Conservation (phyloP, 2,329 filamentous ascomycete genomes). For the Talaromyces rugulosus region DNA sequence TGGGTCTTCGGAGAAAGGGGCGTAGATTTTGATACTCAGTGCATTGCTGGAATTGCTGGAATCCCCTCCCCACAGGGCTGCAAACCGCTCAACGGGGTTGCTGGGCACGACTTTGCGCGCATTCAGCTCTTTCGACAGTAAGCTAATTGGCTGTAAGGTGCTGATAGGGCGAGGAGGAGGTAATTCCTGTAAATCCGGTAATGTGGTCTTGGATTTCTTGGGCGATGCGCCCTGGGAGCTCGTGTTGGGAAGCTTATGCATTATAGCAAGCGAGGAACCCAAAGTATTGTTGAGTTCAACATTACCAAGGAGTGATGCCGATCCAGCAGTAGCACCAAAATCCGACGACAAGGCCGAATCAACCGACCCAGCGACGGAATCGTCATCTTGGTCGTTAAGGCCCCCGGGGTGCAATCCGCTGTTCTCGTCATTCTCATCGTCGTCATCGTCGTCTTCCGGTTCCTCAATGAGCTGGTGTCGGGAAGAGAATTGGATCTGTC, state of each 20-base stretch:
- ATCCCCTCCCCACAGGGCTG: slow-evolving; percentile 57
- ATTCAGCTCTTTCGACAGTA: slow-evolving; percentile 55
- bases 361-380: slow-evolving; percentile 47
- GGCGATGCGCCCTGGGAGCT: slow-evolving; percentile 43
- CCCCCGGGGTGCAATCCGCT: slow-evolving; percentile 24
- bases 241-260: slow-evolving; percentile 34
- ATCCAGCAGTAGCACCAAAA: slow-evolving; percentile 52
- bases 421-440: slow-evolving; percentile 17
- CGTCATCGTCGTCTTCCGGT: slow-evolving; percentile 17
- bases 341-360: slow-evolving; percentile 50
- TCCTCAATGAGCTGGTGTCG: slow-evolving; percentile 33
- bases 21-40: slow-evolving; percentile 61
- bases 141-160: slow-evolving; percentile 52
- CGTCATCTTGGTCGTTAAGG: slow-evolving; percentile 39
- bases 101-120: slow-evolving; percentile 53
- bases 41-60: slow-evolving; percentile 56
- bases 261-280: slow-evolving; percentile 49
- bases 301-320: slow-evolving; percentile 53
- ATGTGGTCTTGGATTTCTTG: slow-evolving; percentile 45
- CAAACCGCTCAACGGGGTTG: slow-evolving; percentile 60
- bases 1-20: slow-evolving; percentile 54
- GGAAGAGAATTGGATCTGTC: slow-evolving; percentile 47
- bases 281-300: slow-evolving; percentile 41
- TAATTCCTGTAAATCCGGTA: slow-evolving; percentile 52
- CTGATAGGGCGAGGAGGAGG: slow-evolving; percentile 61